A percentile compares a stretch with the other conserved stretches of the same genome.
These are phyloP conservation scores for Geranium rotundifolium DNA, from an alignment of 345 rosid genomes.

Conservation along the genomic window DNA sequence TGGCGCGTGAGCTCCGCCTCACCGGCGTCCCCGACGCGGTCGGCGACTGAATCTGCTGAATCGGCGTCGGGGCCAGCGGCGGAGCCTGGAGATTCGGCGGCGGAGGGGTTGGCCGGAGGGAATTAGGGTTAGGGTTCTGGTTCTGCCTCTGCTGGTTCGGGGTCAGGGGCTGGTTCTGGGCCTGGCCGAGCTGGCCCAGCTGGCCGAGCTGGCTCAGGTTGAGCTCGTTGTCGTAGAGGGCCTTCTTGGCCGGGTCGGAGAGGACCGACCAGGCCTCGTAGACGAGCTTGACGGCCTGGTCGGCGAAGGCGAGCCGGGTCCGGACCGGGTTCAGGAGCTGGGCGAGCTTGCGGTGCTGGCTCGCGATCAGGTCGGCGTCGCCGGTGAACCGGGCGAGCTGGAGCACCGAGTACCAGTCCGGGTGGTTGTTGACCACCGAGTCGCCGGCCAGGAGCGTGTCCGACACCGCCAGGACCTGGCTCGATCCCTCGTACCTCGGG, in stretches of 20 bases:
- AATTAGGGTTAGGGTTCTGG: not conserved
- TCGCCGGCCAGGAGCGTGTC: slow-evolving; percentile 66
- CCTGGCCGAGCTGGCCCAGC: slow-evolving; percentile 1
- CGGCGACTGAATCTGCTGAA: too few species aligned
- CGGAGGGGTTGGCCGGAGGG: not conserved
- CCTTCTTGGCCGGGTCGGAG: slow-evolving; percentile 58
- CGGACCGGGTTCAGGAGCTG: slow-evolving; percentile 54
- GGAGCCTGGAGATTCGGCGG: not conserved
- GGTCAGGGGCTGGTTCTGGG: slow-evolving; percentile 3
- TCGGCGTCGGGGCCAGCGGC: not conserved
- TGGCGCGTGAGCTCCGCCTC: slow-evolving; percentile 6
- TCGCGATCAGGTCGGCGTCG: slow-evolving; percentile 55
- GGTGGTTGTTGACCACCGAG: slow-evolving; percentile 25
- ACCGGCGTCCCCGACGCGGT: not conserved
- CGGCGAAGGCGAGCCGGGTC: slow-evolving; percentile 60
- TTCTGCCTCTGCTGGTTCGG: not conserved
- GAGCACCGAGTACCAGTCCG: slow-evolving; percentile 74
- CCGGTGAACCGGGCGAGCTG: slow-evolving; percentile 61
- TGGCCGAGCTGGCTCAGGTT: slow-evolving; percentile 51
- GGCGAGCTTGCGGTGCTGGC: slow-evolving; percentile 74
- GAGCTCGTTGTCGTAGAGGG: slow-evolving; percentile 61
- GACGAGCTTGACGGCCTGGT: slow-evolving; percentile 58
- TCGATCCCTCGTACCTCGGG: slow-evolving; percentile 52
- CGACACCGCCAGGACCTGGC: slow-evolving; percentile 64
- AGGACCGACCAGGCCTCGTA: slow-evolving; percentile 81